Conservation (phyloP, 306 rosid species). For the Vigna radiata region DNA sequence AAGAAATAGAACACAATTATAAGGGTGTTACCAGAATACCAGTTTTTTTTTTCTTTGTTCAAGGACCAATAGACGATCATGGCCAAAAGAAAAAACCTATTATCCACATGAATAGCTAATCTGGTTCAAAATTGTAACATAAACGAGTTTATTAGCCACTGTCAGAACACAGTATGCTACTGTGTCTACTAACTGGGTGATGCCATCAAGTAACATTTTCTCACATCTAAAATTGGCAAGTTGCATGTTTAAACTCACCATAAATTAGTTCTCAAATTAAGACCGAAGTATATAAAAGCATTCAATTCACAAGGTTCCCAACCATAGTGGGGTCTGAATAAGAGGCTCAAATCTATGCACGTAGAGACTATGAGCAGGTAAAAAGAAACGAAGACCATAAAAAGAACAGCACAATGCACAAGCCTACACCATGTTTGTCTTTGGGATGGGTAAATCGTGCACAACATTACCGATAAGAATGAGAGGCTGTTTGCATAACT, state of each 20-base stretch:
- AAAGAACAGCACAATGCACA: not conserved
- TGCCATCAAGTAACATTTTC: slow-evolving; percentile 20
- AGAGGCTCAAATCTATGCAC: not conserved
- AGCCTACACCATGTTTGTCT: slow-evolving; percentile 10
- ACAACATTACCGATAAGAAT: not conserved
- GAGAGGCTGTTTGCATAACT: not conserved
- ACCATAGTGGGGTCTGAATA: not conserved
- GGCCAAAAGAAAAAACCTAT: not conserved
- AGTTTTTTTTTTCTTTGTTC: not conserved
- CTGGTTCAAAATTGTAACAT: not conserved
- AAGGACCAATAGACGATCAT: slow-evolving; percentile 2
- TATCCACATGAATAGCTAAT: not conserved
- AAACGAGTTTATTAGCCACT: not conserved
- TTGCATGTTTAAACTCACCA: slow-evolving; percentile 2
- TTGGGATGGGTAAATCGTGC: slow-evolving; percentile 3
- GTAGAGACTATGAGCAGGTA: not conserved
- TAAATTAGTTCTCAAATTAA: slow-evolving; percentile 15
- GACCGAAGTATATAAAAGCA: not conserved
- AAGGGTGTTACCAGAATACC: not conserved
- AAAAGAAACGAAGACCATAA: slow-evolving; percentile 1
- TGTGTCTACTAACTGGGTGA: not conserved
- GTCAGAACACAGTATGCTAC: not conserved
- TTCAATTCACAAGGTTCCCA: slow-evolving; percentile 3
- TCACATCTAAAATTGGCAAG: not conserved
- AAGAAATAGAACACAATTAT: not conserved